Evolutionary conservation across 805 yeast genomes (phyloP).

Genomic region (Maudiozyma saulgeensis): DNA sequence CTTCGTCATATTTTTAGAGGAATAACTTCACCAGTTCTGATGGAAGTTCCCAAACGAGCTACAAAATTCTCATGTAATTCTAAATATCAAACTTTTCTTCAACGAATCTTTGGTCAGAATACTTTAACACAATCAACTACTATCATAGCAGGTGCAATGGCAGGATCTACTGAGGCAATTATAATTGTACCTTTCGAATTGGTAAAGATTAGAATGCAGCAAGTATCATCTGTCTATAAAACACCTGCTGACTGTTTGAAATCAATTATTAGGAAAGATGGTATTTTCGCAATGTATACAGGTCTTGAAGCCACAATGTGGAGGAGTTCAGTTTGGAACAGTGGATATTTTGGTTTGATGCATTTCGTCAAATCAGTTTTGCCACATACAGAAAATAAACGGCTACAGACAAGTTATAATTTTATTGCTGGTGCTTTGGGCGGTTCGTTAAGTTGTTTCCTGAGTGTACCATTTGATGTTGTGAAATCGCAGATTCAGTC

Average conservation of each 20-base stretch:
- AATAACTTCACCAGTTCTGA: conserved; percentile 85
- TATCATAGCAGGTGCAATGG: conserved; percentile 87
- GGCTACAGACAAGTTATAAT: conserved; percentile 66
- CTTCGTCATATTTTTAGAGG: conserved; percentile 78
- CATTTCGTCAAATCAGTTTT: conserved; percentile 63
- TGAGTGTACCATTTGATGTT: conserved; percentile 94
- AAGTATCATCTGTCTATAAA: conserved; percentile 64
- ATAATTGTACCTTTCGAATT: conserved; percentile 96
- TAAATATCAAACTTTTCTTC: conserved; percentile 85
- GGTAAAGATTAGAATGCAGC: conserved; percentile 89
- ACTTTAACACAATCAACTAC: conserved; percentile 73
- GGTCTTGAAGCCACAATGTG: conserved; percentile 94
- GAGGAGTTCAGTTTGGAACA: conserved; percentile 95
- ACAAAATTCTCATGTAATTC: conserved; percentile 97
- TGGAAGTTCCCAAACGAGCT: conserved; percentile 99
- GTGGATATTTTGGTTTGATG: conserved; percentile 92
- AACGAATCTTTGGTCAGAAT: conserved; percentile 53
- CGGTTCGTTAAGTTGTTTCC: conserved; percentile 85
- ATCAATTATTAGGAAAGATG: conserved; percentile 62
- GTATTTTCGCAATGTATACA: conserved; percentile 73
- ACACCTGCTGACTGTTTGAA: conserved; percentile 76
- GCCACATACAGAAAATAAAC: not conserved
- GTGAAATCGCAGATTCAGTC: conserved; percentile 93
- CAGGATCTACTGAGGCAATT: conserved; percentile 92
- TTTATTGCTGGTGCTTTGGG: conserved; percentile 87